Evolutionary conservation across 257 asterid species (phyloP).

Genomic region (Ehretia macrophylla): DNA sequence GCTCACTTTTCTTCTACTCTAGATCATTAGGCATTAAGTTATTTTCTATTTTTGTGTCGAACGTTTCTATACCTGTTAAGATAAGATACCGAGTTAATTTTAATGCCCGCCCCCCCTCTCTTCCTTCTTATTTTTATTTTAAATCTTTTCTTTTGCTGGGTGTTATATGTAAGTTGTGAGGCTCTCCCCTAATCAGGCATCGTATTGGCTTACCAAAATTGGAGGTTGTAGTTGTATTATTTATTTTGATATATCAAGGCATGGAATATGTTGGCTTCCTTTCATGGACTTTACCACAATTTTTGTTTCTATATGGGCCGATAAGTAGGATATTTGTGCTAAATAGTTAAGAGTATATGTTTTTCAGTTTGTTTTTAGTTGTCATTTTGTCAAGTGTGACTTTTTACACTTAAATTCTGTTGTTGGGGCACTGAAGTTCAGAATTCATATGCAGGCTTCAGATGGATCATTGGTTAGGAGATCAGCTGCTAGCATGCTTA

Average conservation of each 20-base stretch:
- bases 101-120: no score
- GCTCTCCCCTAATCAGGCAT: not conserved
- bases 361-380: no score
- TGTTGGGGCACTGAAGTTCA: not conserved
- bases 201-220: not conserved
- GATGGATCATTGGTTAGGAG: constrained; percentile 61
- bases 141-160: not conserved
- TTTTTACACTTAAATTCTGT: not conserved
- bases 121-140: no score
- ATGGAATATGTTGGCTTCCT: not conserved
- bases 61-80: not conserved
- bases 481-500: constrained; percentile 99
- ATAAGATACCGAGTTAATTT: not conserved
- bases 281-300: not conserved
- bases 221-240: not conserved
- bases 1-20: not conserved
- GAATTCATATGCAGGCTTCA: constrained; percentile 50
- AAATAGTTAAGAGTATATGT: no score
- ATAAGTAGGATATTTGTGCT: no score
- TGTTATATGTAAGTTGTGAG: not conserved
- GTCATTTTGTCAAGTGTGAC: not conserved
- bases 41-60: not conserved
- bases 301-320: not conserved
- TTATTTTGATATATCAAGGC: not conserved
- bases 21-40: not conserved